These are phyloP conservation scores for Zarea fungicola DNA, from an alignment of 2,329 filamentous ascomycete genomes.

Conservation along the genomic window DNA sequence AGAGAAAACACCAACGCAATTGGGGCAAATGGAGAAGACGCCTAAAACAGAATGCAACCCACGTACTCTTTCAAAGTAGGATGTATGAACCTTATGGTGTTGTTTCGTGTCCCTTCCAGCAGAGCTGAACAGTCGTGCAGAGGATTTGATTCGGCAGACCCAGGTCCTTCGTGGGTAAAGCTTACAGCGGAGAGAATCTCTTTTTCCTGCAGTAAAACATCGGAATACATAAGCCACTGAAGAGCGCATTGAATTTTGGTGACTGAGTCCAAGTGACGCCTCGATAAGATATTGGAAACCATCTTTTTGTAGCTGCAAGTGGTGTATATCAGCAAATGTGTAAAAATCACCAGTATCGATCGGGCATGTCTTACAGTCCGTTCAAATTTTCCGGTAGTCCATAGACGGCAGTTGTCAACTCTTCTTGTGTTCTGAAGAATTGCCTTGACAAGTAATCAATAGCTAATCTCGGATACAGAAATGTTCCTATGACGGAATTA, in stretches of 20 bases:
- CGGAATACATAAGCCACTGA: conserved; percentile 33
- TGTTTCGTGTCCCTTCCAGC: conserved; percentile 20
- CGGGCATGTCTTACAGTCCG: conserved; percentile 21
- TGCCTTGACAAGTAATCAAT: conserved; percentile 28
- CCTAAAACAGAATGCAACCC: too few species aligned
- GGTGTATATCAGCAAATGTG: too few species aligned
- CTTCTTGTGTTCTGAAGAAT: conserved; percentile 21
- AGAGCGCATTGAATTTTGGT: conserved; percentile 24
- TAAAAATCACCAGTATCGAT: too few species aligned
- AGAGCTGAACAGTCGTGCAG: conserved; percentile 21
- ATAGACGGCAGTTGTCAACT: conserved; percentile 19
- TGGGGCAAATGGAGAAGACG: too few species aligned
- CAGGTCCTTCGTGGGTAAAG: conserved; percentile 17
- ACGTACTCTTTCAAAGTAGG: conserved; percentile 24
- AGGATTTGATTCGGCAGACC: conserved; percentile 15
- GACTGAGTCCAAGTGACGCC: conserved; percentile 23
- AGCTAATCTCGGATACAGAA: conserved; percentile 31
- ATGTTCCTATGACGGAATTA: conserved; percentile 31
- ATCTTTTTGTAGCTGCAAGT: conserved; percentile 27
- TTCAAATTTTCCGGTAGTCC: conserved; percentile 16
- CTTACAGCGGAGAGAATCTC: conserved; percentile 31
- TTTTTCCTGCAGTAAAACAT: conserved; percentile 26
- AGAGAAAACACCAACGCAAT: too few species aligned
- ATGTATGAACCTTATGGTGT: conserved; percentile 23
- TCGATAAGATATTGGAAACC: conserved; percentile 19